phyloP scores from a whole-genome alignment of 768 basidiomycete species.

The Trametes cingulata region DNA sequence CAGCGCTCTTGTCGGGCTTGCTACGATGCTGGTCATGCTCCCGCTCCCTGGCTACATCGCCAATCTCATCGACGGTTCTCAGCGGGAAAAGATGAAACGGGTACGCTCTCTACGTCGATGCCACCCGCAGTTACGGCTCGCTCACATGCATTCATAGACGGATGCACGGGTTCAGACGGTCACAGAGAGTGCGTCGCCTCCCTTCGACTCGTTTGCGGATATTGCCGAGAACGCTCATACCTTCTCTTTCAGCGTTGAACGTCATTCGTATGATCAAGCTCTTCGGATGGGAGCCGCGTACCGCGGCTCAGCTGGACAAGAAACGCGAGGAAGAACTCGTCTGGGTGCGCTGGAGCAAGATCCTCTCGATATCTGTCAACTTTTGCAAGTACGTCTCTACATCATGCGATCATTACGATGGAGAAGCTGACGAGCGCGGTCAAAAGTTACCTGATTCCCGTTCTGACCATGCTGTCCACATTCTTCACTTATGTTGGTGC shows the following conservation, averaged over 20 bases:
- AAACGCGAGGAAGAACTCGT: conserved; percentile 63
- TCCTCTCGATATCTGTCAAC: conserved; percentile 49
- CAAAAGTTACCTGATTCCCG: conserved; percentile 55
- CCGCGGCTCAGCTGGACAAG: conserved; percentile 50
- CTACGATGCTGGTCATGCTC: conserved; percentile 40
- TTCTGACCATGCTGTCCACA: conserved; percentile 63
- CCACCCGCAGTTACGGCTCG: background rate
- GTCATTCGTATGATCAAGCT: conserved; percentile 49
- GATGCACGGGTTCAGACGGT: conserved; percentile 49
- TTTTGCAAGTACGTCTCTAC: conserved; percentile 40
- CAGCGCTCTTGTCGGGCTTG: conserved; percentile 38
- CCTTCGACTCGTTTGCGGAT: background rate
- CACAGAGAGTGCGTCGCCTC: conserved; percentile 37
- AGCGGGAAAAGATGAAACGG: conserved; percentile 43
- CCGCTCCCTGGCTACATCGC: conserved; percentile 43
- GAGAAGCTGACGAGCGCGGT: background rate
- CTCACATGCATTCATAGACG: conserved; percentile 34
- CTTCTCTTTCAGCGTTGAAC: conserved; percentile 36
- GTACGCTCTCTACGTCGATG: conserved; percentile 14
- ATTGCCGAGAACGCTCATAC: background rate
- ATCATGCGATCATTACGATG: background rate
- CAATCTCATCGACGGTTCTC: conserved; percentile 20
- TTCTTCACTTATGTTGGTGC: conserved; percentile 57
- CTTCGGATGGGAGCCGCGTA: conserved; percentile 46
- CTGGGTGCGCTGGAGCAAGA: conserved; percentile 51